Evolutionary conservation across 768 basidiomycete species (phyloP), one percentile per base, ranked within the genome.

Genomic region (Suillus paluster): DNA sequence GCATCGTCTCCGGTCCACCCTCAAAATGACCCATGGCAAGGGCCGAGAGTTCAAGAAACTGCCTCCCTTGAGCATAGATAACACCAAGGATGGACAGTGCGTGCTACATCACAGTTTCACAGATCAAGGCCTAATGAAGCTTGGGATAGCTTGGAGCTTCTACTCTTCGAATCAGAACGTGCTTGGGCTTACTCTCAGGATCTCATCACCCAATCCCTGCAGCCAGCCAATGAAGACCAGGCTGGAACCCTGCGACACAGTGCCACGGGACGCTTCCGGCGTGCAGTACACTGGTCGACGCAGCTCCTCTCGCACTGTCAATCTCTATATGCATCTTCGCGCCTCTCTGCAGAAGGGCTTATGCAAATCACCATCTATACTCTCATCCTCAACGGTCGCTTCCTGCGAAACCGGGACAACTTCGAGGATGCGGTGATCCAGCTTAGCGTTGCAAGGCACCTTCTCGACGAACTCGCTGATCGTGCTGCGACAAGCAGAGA

Each of bases 111-210:
- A 39, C 25, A 45, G 12, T 19, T 39, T 21, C 23, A 11, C 38
- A 39, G 5, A 55, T 25, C 10, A 21, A 19, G 17, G 25, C 19
- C 53, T 41, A 49, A 52, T 59, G 50, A 48, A 54, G 27, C 42
- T 33, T 30, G 14, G 48, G 58, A 30, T 59, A 94, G 92, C 68
- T 82, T 96, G 6, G 90, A 96, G 67, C 83, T 97, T 12, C 78
- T 95, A 50, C 82, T 98, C 10, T 89, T 95, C 69, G 94, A 97
- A 72, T 86, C 94, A 10, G 97, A 99, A 73, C 87, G 97, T 48
- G 92, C 94, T 34, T 95, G 95, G 88, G 88, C 92, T 1, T 87
- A 95, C 75, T 88, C 95, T 5, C 93, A 96, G 73, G 92, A 93
- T 58, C 85, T 96, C 48, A 73, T 79, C 23, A 71, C 81, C 3